Conservation (phyloP, 2,329 filamentous ascomycete genomes). For the Juglanconis sp. region DNA sequence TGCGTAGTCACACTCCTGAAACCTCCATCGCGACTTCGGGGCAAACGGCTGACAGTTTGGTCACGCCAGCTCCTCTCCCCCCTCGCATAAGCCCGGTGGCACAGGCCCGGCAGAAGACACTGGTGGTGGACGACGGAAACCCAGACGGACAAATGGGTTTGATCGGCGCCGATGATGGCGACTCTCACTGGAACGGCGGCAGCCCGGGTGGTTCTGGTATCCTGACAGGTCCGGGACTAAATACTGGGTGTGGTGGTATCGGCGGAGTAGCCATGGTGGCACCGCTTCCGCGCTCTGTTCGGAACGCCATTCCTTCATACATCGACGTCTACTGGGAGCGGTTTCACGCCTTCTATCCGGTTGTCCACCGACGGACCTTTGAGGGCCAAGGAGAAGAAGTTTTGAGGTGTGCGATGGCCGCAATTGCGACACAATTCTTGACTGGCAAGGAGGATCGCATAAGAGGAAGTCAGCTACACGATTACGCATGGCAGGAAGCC, state of each 20-base stretch:
- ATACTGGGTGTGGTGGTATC: conserved; percentile 20
- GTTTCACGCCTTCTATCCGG: conserved; percentile 46
- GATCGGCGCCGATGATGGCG: background rate
- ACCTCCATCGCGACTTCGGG: conserved; percentile 38
- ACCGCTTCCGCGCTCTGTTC: conserved; percentile 32
- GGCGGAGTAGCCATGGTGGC: conserved; percentile 27
- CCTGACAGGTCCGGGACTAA: conserved; percentile 33
- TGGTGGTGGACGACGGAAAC: conserved; percentile 26
- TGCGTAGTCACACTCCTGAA: conserved; percentile 49
- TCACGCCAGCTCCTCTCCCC: conserved; percentile 41
- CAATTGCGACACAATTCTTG: conserved; percentile 52
- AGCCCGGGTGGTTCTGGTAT: conserved; percentile 23
- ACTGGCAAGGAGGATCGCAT: conserved; percentile 46
- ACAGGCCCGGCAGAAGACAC: conserved; percentile 39
- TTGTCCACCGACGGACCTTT: conserved; percentile 47
- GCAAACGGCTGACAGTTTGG: conserved; percentile 47
- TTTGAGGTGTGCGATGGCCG: conserved; percentile 53
- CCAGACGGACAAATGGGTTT: background rate
- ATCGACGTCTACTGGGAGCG: conserved; percentile 52
- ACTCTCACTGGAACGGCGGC: conserved; percentile 10
- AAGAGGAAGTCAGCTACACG: conserved; percentile 48
- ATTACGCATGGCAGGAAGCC: conserved; percentile 47
- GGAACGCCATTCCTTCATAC: conserved; percentile 46
- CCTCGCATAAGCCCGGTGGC: conserved; percentile 33
- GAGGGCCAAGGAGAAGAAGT: conserved; percentile 41